phyloP scores from a whole-genome alignment of 2,329 filamentous ascomycete species.

The Corinectria fuckeliana region DNA sequence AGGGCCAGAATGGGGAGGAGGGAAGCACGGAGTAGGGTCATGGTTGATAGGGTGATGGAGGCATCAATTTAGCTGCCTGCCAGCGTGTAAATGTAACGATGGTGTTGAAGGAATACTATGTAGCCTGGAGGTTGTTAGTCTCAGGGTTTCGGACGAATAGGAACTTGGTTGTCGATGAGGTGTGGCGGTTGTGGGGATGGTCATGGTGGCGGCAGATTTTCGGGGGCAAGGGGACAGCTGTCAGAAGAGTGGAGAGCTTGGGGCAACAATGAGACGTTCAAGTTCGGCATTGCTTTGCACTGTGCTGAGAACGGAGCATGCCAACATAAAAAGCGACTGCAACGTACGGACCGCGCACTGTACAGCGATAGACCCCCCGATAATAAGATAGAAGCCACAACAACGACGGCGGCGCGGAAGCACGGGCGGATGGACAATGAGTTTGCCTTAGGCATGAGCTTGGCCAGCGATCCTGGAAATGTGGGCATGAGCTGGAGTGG shows the following conservation, averaged over 20 bases:
- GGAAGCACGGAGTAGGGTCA: slow-evolving; percentile 9
- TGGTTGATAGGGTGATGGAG: slow-evolving; percentile 3
- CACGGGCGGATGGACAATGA: too few species aligned
- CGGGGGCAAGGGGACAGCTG: slow-evolving; percentile 4
- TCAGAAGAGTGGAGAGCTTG: slow-evolving; percentile 14
- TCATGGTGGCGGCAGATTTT: slow-evolving; percentile 8
- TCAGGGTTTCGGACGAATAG: too few species aligned
- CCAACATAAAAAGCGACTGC: neutral
- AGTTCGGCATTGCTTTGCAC: neutral
- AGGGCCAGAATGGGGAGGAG: slow-evolving; percentile 15
- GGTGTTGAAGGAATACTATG: neutral
- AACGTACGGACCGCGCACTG: neutral
- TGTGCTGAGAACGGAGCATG: neutral
- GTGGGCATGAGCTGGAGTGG: slow-evolving; percentile 9
- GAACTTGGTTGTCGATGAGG: neutral
- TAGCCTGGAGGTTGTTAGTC: too few species aligned
- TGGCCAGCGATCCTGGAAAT: too few species aligned
- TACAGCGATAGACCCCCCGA: neutral
- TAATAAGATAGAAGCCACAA: neutral
- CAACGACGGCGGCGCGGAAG: slow-evolving; percentile 24
- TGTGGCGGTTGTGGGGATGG: neutral
- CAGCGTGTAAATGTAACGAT: neutral
- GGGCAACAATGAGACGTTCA: slow-evolving; percentile 3
- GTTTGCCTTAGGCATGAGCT: too few species aligned
- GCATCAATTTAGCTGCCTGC: neutral